phyloP scores from a whole-genome alignment of 805 yeast species.

The Maudiozyma saulgeensis region DNA sequence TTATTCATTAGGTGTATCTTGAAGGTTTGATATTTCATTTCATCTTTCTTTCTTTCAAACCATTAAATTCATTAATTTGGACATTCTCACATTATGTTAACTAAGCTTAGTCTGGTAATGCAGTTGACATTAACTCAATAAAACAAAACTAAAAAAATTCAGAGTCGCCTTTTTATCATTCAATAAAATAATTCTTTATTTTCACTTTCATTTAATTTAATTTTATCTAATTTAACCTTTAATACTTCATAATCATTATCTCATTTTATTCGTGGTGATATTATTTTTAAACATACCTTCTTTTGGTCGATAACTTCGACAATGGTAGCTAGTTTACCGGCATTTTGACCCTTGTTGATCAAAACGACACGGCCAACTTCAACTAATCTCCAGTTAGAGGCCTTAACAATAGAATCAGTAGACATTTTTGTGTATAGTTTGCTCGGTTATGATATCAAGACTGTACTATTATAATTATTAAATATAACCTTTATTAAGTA shows the following conservation, averaged over 20 bases:
- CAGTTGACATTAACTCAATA: not conserved
- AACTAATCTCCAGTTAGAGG: conserved; percentile 98
- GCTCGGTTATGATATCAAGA: conserved; percentile 2
- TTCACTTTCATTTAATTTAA: too few relatives aligned
- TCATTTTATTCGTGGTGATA: not conserved
- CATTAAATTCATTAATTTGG: too few relatives aligned
- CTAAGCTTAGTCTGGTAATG: not conserved
- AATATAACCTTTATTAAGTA: not conserved
- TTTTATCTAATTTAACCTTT: too few relatives aligned
- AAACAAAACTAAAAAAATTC: too few relatives aligned
- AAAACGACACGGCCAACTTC: conserved; percentile 99
- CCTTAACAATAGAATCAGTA: conserved; percentile 71
- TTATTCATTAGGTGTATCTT: too few relatives aligned
- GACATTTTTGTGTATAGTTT: conserved; percentile 38
- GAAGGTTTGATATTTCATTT: too few relatives aligned
- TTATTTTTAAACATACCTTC: conserved; percentile 58
- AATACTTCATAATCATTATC: not conserved
- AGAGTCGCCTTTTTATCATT: not conserved
- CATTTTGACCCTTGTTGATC: conserved; percentile 62
- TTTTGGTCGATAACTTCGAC: conserved; percentile 99
- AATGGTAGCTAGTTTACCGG: conserved; percentile 87
- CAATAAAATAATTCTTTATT: not conserved
- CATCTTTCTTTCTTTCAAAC: too few relatives aligned
- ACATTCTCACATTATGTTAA: too few relatives aligned
- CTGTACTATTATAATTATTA: not conserved